Evolutionary conservation across 2,329 filamentous ascomycete genomes (phyloP), one percentile per base, ranked within the genome.

Genomic region (Taxawa tesnikishii): DNA sequence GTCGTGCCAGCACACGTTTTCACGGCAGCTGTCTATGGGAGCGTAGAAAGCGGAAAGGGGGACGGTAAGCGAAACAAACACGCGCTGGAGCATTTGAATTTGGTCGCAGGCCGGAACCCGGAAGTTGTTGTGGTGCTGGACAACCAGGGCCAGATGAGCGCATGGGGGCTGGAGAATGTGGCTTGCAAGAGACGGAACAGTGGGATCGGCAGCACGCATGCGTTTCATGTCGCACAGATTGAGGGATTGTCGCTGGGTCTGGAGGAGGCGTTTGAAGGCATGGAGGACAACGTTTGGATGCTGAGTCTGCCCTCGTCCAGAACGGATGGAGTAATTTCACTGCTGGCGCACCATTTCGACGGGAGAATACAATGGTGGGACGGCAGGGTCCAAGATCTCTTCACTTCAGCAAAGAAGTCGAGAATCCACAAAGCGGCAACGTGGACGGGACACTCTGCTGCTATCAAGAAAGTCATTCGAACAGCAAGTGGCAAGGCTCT

Each of bases 131-230:
- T 96, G 15, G 75, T 88, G 6, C 65, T 94, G 29, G 84, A 96
- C 54, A 76, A 78, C n/a, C 64, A 69, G 29, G 88, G 88, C 1
- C 76, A 78, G 42, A 83, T 96, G 79, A 85, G 83, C 25, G 84
- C 83, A 0, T 94, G 88, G 83, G 88, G 84, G 1, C 60, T 98
- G 34, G 87, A 96, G 53, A 87, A 88, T 48, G 71, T 93, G 13
- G 79, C 80, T 21, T 76, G 73, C 45, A 83, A 78, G 48, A 63
- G 67, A 18, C 73, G 72, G 43, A 73, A 72, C 37, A 65, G 32
- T 26, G 28, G 23, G 3, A 11, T 38, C 40, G 12, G 42, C 41
- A 9, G 45, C 40, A 17, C 43, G 44, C 18, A 77, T 39, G 72
- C 88, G n/a, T 92, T 90, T 61, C 90, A 84, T 48, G 77, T 94